Base-by-base conservation (phyloP, 1,139 yeast genomes). In the Meyerozyma guilliermondii region DNA sequence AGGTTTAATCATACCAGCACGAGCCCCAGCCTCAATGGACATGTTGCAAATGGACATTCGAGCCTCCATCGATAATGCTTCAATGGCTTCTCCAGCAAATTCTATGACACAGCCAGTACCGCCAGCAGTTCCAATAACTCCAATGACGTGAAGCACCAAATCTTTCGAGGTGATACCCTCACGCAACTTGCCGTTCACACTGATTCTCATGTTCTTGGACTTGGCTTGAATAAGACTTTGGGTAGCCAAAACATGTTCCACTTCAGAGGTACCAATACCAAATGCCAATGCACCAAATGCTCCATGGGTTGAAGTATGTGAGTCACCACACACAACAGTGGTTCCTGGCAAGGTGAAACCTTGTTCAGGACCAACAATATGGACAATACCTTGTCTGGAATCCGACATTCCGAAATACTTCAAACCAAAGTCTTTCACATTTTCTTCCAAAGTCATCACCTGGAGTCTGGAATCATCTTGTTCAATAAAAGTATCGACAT, bases 31-130 rank as follows among this genome's bases (percentile, higher is more conserved):
- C 71, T 92, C 98, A 56, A 92, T 91, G 38, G 97, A 83, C 98
- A 92, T 92, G 65, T 92, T 92, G 77, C 98, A 92, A 71, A 92
- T 92, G 41, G 98, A 89, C 98, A 92, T 92, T 69, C 98, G 81
- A n/a, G 98, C 97, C 69, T 92, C 98, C 92, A 92, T 88, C 29
- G 95, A 81, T 49, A 92, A 78, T 48, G 76, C 78, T 62, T 85
- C 87, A 55, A 92, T 88, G 46, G 98, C 97, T 53, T 84, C 80
- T 63, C 98, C 98, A 39, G 96, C 94, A 70, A 91, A 92, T 70
- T 92, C 98, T 62, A 92, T 87, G 46, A 92, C 98, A 57, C 82
- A 76, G 44, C 98, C 98, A 45, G 98, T 92, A 71, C 98, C 98
- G 69, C 98, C 98, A 49, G 98, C 98, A 54, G 98, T 92, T 69